Evolutionary conservation across 129 eudicot genomes (phyloP).

Genomic region (Kitagawia praeruptora): DNA sequence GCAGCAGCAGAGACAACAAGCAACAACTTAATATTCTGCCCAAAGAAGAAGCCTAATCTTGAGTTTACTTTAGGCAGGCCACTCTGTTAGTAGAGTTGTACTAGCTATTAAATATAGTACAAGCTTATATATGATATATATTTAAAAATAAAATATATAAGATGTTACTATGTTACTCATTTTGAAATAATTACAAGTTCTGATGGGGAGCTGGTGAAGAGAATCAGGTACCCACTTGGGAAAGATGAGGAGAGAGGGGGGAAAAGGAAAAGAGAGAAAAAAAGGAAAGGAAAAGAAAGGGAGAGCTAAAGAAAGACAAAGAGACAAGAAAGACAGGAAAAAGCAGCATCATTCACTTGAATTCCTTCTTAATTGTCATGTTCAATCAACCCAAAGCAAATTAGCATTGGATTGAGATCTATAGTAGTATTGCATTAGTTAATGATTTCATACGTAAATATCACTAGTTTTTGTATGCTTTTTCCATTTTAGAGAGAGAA

Average conservation of each 20-base stretch:
- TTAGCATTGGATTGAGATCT: conserved; percentile 24
- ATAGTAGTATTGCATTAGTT: background rate
- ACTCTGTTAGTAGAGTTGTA: conserved; percentile 22
- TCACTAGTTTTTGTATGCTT: conserved; percentile 18
- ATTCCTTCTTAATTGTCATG: conserved; percentile 26
- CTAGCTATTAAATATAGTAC: background rate
- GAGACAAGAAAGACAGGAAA: conserved; percentile 64
- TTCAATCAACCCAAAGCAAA: conserved; percentile 1
- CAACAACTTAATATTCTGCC: background rate
- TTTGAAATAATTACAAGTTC: conserved; percentile 43
- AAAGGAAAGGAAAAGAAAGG: conserved; percentile 34
- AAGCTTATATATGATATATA: background rate
- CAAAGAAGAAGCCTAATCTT: conserved; percentile 69
- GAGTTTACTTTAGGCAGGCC: conserved; percentile 86
- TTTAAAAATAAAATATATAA: too few relatives aligned
- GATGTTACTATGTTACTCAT: conserved; percentile 59
- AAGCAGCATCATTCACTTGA: conserved; percentile 16
- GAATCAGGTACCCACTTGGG: conserved; percentile 72
- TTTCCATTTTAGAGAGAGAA: conserved; percentile 4
- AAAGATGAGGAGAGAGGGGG: conserved; percentile 22
- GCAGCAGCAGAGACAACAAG: conserved; percentile 37
- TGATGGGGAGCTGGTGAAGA: conserved; percentile 41
- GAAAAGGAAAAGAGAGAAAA: conserved; percentile 10
- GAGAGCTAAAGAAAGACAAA: conserved; percentile 57
- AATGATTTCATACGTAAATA: conserved; percentile 24